Base-by-base conservation (phyloP, 2,329 filamentous ascomycete species). In the Xylaria sp. region DNA sequence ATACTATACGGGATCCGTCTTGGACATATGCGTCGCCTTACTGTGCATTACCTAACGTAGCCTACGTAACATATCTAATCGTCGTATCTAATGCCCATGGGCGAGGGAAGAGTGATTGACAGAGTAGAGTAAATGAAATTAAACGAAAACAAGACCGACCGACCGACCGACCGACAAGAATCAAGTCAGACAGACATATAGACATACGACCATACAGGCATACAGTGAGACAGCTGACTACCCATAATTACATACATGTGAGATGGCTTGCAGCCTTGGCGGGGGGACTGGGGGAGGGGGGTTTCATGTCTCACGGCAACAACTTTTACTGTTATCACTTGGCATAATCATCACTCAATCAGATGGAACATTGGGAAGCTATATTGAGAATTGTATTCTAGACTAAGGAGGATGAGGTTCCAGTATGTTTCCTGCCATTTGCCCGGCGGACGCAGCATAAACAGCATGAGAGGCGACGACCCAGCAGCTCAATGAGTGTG, bases 11-110 rank as follows among this genome's bases (percentile, higher is more conserved):
- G 29, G 46, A 50, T 48, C 48, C 54, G 58, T 56, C 55, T 58
- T 60, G 52, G 55, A 56, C 52, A 54, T 56, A 61, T 61, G 58
- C 58, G 56, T 50, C 47, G 58, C 52, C 42, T 40, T 44, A 58
- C 26, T 52, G 55, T 22, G 40, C 18, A 8, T 19, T 19, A 2
- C 40, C 9, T n/a, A 19, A 42, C 3, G 19, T 41, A 44, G 11
- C 22, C 39, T 45, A 44, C 47, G 24, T 50, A 42, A 9, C 39
- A n/a, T n/a, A n/a, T n/a, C n/a, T n/a, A n/a, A n/a, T n/a, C n/a
- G n/a, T n/a, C n/a, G n/a, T n/a, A n/a, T n/a, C n/a, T n/a, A 53
- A 50, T 53, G 44, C 42, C 54, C 48, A n/a, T n/a, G n/a, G n/a
- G n/a, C n/a, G n/a, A n/a, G n/a, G n/a, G n/a, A n/a, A n/a, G n/a